Evolutionary conservation across 441 rosid genomes (phyloP), one percentile per base, ranked within the genome.

Genomic region (Theobroma grandiflorum): DNA sequence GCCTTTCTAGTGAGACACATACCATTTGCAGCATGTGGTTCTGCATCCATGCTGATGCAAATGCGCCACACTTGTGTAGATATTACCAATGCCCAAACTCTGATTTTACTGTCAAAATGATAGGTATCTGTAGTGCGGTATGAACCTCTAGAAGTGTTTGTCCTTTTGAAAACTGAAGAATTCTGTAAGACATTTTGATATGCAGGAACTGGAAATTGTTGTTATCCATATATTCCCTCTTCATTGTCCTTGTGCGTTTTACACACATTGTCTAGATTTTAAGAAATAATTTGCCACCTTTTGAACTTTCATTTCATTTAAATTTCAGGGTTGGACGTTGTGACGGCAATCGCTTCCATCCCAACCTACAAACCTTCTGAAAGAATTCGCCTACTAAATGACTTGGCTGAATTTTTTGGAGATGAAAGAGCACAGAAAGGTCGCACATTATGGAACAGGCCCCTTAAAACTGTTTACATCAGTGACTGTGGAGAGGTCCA

Each of bases 401-500:
- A 93, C 73, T 75, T 95, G 74, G 97, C 98, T 0, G 91, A 86
- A 84, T 92, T 93, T 62, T 57, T 95, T 4, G 98, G 99, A 73
- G 97, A 95, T 18, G 96, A 94, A 57, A 92, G 98, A 87, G 99
- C 98, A 0, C 93, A 90, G 80, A 90, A 84, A 47, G 98, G 96
- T 8, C 84, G 99, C 8, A 77, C 93, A 0, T 85, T 82, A 37
- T 95, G 98, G 97, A 90, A 93, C 79, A 87, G 84, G 79, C 99
- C 99, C 71, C 91, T 92, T 3, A 95, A 89, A 84, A 89, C 98
- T 5, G 88, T 92, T 47, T 93, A 58, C 61, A 90, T 95, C 78
- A 92, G 92, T 58, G 87, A 87, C 52, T 94, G 98, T 67, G 99
- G 98, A 3, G 97, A 91, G 88, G 90, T 94, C 67, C 89, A 90